A percentile compares a stretch with the other conserved stretches of the same genome.
These are phyloP conservation scores for Aspergillus asperescens DNA, from an alignment of 495 filamentous ascomycete genomes.

Conservation along the genomic window DNA sequence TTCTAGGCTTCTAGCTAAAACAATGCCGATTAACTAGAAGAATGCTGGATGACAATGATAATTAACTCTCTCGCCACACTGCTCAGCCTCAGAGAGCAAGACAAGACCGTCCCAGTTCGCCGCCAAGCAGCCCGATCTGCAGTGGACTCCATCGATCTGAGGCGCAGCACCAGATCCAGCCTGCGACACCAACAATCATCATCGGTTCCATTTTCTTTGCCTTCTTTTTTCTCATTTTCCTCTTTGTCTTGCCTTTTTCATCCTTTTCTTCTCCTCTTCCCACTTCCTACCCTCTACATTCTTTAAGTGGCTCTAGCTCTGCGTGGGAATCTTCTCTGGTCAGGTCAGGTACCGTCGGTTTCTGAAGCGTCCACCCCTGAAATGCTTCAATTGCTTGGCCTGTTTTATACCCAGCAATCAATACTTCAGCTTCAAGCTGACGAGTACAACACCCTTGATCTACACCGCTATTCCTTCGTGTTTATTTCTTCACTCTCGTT, in stretches of 20 bases:
- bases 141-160: conserved; percentile 11
- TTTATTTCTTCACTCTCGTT: background rate
- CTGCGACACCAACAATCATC: conserved; percentile 2
- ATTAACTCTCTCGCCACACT: background rate
- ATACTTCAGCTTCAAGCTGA: conserved; percentile 1
- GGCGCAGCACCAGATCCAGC: conserved; percentile 12
- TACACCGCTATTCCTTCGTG: conserved; percentile 1
- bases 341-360: background rate
- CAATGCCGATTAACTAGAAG: background rate
- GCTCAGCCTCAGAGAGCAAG: background rate
- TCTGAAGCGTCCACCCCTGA: background rate
- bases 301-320: background rate
- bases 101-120: background rate
- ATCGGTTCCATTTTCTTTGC: conserved; percentile 18
- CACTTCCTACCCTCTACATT: conserved; percentile 2
- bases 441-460: background rate
- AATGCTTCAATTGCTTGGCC: background rate
- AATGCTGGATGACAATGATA: background rate
- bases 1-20: background rate
- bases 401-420: conserved; percentile 1
- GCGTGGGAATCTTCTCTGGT: background rate
- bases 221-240: conserved; percentile 15
- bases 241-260: background rate
- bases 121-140: conserved; percentile 7
- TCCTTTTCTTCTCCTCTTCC: background rate